Percentiles rank a stretch among this genome's conserved stretches.
phyloP scores from a whole-genome alignment of 768 basidiomycete genomes.

The Tricholoma sp. region DNA sequence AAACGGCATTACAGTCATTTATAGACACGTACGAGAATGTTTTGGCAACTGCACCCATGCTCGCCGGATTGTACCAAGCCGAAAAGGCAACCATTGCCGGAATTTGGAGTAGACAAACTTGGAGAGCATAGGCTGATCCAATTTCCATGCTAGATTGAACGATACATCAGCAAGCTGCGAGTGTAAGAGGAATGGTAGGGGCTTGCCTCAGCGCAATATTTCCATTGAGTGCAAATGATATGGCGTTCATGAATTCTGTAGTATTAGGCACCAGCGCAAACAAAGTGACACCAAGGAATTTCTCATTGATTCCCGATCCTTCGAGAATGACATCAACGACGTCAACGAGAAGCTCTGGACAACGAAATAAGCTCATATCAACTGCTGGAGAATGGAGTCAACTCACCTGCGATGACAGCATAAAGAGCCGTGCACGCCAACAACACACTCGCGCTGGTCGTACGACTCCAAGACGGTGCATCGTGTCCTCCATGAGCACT shows the following conservation, averaged over 20 bases:
- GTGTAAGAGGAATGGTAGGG: not conserved
- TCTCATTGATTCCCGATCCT: slow-evolving; percentile 92
- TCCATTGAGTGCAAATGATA: slow-evolving; percentile 93
- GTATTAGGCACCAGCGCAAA: slow-evolving; percentile 98
- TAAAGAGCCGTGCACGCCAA: slow-evolving; percentile 88
- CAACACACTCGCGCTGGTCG: slow-evolving; percentile 84
- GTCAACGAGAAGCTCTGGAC: slow-evolving; percentile 83
- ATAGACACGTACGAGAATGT: slow-evolving; percentile 80
- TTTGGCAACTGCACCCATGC: slow-evolving; percentile 80
- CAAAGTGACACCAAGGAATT: slow-evolving; percentile 93
- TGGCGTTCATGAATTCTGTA: slow-evolving; percentile 99
- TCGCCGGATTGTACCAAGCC: slow-evolving; percentile 85
- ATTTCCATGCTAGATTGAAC: slow-evolving; percentile 85
- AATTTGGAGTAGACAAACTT: slow-evolving; percentile 96
- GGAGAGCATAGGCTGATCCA: slow-evolving; percentile 96
- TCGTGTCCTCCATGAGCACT: slow-evolving; percentile 81
- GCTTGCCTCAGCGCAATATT: slow-evolving; percentile 90
- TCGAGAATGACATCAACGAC: slow-evolving; percentile 92
- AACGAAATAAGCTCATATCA: not conserved
- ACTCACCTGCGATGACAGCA: slow-evolving; percentile 86
- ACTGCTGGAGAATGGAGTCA: slow-evolving; percentile 19
- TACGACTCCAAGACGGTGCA: slow-evolving; percentile 93
- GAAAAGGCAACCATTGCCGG: slow-evolving; percentile 99
- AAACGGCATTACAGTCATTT: not conserved
- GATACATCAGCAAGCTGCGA: not conserved